Conservation (phyloP, 257 asterid species). For the Ocimum tenuiflorum region DNA sequence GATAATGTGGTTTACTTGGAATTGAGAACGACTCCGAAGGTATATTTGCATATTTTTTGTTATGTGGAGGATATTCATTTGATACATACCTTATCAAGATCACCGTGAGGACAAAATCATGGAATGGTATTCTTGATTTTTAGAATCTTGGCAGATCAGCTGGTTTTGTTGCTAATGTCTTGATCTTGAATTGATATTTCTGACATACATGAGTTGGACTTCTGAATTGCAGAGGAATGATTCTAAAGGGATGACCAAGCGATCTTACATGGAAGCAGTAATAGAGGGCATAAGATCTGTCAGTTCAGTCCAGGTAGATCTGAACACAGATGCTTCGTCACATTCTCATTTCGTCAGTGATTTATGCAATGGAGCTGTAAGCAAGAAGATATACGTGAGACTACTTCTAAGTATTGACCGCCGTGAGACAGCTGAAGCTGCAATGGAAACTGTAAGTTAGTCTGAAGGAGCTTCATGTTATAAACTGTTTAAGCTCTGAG, state of each 20-base stretch:
- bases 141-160: not conserved
- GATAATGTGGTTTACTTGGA: conserved; percentile 91
- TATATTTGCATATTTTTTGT: conserved; percentile 14
- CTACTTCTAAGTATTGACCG: conserved; percentile 91
- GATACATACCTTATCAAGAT: not conserved
- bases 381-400: conserved; percentile 67
- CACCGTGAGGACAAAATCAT: not conserved
- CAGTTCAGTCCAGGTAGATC: conserved; percentile 44
- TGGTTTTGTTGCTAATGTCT: not conserved
- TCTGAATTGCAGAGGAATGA: conserved; percentile 52
- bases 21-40: conserved; percentile 92
- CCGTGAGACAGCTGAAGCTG: conserved; percentile 81
- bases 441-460: conserved; percentile 77
- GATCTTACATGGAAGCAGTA: conserved; percentile 80
- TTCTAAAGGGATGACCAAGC: conserved; percentile 83
- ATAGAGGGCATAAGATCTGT: conserved; percentile 69
- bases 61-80: not conserved
- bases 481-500: not conserved
- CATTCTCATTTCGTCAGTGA: conserved; percentile 17
- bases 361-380: conserved; percentile 26
- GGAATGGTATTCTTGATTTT: not conserved
- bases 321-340: conserved; percentile 24
- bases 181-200: not conserved
- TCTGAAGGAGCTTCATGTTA: not conserved
- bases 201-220: not conserved